These are phyloP conservation scores for Trichomonas tenax DNA, from an alignment of 208 protist genomes.

Conservation along the genomic window DNA sequence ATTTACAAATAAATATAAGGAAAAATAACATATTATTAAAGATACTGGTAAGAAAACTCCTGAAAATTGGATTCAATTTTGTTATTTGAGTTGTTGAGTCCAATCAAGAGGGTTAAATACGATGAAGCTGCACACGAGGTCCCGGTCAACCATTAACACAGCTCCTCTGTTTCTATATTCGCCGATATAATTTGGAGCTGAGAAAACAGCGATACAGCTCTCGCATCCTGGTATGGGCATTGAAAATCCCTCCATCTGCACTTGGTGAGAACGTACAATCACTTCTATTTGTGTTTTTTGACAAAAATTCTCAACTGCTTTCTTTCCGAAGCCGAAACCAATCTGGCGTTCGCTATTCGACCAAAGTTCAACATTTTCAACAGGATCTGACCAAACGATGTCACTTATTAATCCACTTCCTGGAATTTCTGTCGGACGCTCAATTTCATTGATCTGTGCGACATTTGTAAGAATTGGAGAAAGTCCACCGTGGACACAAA, in stretches of 20 bases:
- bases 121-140: background rate
- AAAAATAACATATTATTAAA: too few relatives aligned
- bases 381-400: slow-evolving; percentile 93
- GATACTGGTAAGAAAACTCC: too few relatives aligned
- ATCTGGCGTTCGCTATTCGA: slow-evolving; percentile 94
- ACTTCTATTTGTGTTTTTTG: slow-evolving; percentile 94
- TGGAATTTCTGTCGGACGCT: background rate
- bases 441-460: background rate
- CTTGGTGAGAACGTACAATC: slow-evolving; percentile 92
- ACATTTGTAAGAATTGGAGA: background rate
- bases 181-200: background rate
- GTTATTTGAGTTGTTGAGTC: background rate
- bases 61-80: background rate
- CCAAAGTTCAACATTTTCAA: slow-evolving; percentile 56
- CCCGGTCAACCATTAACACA: background rate
- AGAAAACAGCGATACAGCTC: background rate
- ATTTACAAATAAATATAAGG: too few relatives aligned
- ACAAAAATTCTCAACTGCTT: slow-evolving; percentile 90
- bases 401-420: slow-evolving; percentile 81
- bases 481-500: background rate
- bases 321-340: slow-evolving; percentile 87
- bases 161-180: background rate
- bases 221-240: slow-evolving; percentile 36
- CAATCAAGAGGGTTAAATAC: background rate
- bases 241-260: slow-evolving; percentile 64